Percentiles rank a stretch among this genome's conserved stretches.
phyloP scores from a whole-genome alignment of 2,329 filamentous ascomycete genomes.

The Periglandula ipomoeae region DNA sequence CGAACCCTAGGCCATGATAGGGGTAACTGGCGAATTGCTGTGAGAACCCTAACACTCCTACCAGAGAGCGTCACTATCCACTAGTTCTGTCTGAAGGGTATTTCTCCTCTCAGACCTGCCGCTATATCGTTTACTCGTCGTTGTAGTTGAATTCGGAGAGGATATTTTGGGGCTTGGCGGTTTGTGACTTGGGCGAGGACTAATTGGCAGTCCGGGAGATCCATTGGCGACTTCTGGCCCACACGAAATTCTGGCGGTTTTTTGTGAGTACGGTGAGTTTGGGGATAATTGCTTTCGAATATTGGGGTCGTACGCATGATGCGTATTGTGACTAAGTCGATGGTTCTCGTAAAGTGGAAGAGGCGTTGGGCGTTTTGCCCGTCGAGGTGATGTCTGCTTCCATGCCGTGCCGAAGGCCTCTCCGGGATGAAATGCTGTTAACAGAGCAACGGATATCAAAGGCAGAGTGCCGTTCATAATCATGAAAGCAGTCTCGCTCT shows the following conservation, averaged over 20 bases:
- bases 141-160: constrained; percentile 9
- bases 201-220: constrained; percentile 21
- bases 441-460: constrained; percentile 24
- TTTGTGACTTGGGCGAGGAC: constrained; percentile 16
- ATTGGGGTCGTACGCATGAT: constrained; percentile 24
- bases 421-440: constrained; percentile 29
- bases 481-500: constrained; percentile 29
- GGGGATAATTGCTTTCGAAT: constrained; percentile 23
- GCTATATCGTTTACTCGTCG: constrained; percentile 8
- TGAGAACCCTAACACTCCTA: constrained; percentile 11
- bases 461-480: constrained; percentile 32
- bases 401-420: constrained; percentile 30
- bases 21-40: too few relatives aligned
- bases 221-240: constrained; percentile 16
- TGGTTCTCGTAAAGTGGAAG: constrained; percentile 10
- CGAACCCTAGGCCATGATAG: too few relatives aligned
- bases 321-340: constrained; percentile 14
- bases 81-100: constrained; percentile 7
- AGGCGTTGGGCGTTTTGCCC: constrained; percentile 12
- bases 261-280: constrained; percentile 12
- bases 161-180: constrained; percentile 12
- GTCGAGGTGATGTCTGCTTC: constrained; percentile 27
- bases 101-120: constrained; percentile 8
- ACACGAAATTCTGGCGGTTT: constrained; percentile 10
- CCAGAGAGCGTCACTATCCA: constrained; percentile 14